A percentile compares a stretch with the other conserved stretches of the same genome.
Evolutionary conservation across 164 flowering plant species (phyloP).

Genomic region (Stephania cephalantha): DNA sequence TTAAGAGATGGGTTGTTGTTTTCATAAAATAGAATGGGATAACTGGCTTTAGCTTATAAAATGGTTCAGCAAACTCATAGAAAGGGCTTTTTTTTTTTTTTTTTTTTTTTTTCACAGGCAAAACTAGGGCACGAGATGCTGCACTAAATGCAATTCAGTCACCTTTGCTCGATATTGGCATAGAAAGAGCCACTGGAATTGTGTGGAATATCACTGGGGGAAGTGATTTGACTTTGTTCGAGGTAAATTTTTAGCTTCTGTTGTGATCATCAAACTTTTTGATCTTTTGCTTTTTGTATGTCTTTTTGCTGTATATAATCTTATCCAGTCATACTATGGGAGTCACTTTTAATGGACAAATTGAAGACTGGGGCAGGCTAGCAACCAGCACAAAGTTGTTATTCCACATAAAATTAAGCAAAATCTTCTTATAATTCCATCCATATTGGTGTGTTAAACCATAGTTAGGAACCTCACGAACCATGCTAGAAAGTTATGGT

Average conservation of each 20-base stretch:
- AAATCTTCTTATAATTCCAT: neutral
- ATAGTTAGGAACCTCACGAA: neutral
- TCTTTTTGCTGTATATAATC: neutral
- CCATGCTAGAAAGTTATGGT: neutral
- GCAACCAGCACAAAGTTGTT: neutral
- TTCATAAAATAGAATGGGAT: neutral
- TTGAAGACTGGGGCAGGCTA: neutral
- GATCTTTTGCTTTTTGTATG: neutral
- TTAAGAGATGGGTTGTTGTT: neutral
- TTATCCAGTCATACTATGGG: neutral
- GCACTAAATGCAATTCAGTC: slow-evolving; percentile 88
- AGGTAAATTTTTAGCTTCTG: slow-evolving; percentile 37
- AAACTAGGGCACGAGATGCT: slow-evolving; percentile 92
- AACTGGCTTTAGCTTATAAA: neutral
- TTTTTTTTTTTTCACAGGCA: slow-evolving; percentile 40
- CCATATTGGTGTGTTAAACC: neutral
- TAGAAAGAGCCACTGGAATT: slow-evolving; percentile 88
- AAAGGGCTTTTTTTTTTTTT: slow-evolving; percentile 1
- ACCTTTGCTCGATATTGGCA: slow-evolving; percentile 76
- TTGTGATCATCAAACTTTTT: neutral
- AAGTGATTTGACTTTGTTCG: slow-evolving; percentile 69
- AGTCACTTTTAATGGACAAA: neutral
- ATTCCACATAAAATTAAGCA: neutral
- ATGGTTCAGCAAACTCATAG: neutral
- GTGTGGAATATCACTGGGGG: slow-evolving; percentile 95